phyloP scores from a whole-genome alignment of 768 basidiomycete genomes.

The Rossbeevera mucosa region DNA sequence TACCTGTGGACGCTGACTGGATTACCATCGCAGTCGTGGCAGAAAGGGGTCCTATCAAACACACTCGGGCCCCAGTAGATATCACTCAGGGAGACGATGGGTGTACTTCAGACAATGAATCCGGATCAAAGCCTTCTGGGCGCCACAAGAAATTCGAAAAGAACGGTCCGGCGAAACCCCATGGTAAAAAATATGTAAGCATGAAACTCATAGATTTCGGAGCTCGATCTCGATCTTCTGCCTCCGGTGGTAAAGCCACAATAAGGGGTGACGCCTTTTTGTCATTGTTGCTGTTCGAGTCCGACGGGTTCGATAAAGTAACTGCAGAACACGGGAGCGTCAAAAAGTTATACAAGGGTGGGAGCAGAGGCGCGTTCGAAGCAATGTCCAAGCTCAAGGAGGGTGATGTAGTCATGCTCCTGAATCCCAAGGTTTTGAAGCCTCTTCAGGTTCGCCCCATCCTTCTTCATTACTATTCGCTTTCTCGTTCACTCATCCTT shows the following conservation, averaged over 20 bases:
- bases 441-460: conserved; percentile 68
- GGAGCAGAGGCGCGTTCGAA: conserved; percentile 91
- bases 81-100: conserved; percentile 45
- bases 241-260: conserved; percentile 50
- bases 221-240: conserved; percentile 51
- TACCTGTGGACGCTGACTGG: conserved; percentile 92
- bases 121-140: conserved; percentile 3
- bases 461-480: neutral
- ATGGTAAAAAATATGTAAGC: conserved; percentile 79
- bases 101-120: conserved; percentile 31
- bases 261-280: conserved; percentile 82
- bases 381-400: conserved; percentile 77
- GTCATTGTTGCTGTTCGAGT: conserved; percentile 82
- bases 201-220: conserved; percentile 83
- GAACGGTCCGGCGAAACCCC: conserved; percentile 31
- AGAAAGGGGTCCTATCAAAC: conserved; percentile 76
- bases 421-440: conserved; percentile 84
- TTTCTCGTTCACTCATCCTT: neutral
- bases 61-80: conserved; percentile 61
- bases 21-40: conserved; percentile 95
- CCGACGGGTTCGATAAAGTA: conserved; percentile 63
- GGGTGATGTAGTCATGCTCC: conserved; percentile 84
- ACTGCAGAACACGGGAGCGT: conserved; percentile 47
- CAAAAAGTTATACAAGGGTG: conserved; percentile 75
- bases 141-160: conserved; percentile 16